Conservation (phyloP, 2,329 filamentous ascomycete genomes). For the Helotiales sp. region DNA sequence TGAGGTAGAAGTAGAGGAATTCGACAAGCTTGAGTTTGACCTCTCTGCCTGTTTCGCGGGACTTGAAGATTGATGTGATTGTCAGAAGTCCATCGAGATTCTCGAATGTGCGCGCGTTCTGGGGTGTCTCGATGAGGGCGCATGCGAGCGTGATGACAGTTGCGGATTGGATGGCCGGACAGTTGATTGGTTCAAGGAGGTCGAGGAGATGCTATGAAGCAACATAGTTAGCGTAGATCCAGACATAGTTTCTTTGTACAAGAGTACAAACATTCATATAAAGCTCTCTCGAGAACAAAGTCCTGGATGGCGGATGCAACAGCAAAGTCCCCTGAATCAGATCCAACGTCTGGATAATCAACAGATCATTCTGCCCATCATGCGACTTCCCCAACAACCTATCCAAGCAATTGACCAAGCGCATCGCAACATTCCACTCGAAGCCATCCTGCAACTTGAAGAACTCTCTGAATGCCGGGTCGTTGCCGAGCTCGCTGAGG, state of each 20-base stretch:
- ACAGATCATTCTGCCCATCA: slow-evolving; percentile 82
- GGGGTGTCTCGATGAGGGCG: slow-evolving; percentile 82
- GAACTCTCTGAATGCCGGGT: slow-evolving; percentile 93
- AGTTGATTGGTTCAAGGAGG: slow-evolving; percentile 90
- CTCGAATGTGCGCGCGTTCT: slow-evolving; percentile 92
- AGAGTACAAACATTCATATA: slow-evolving; percentile 80
- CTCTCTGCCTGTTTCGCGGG: slow-evolving; percentile 79
- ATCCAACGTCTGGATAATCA: slow-evolving; percentile 87
- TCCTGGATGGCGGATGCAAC: slow-evolving; percentile 87
- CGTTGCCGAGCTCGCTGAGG: slow-evolving; percentile 72
- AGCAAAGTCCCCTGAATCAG: slow-evolving; percentile 87
- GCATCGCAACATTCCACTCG: slow-evolving; percentile 93
- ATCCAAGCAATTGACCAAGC: slow-evolving; percentile 84
- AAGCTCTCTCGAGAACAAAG: slow-evolving; percentile 84
- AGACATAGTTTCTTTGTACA: slow-evolving; percentile 3
- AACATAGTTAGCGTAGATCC: slow-evolving; percentile 2
- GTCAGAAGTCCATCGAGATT: slow-evolving; percentile 88
- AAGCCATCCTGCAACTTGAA: slow-evolving; percentile 97
- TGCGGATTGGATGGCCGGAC: slow-evolving; percentile 87
- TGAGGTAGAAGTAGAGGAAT: slow-evolving; percentile 98
- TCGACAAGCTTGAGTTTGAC: slow-evolving; percentile 97
- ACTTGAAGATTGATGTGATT: slow-evolving; percentile 91
- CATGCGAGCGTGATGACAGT: slow-evolving; percentile 90
- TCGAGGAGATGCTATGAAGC: slow-evolving; percentile 78
- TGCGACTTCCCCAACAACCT: slow-evolving; percentile 81